Evolutionary conservation across 352 stramenopile genomes (phyloP), one percentile per base, ranked within the genome.

Genomic region (Phytopythium vexans): DNA sequence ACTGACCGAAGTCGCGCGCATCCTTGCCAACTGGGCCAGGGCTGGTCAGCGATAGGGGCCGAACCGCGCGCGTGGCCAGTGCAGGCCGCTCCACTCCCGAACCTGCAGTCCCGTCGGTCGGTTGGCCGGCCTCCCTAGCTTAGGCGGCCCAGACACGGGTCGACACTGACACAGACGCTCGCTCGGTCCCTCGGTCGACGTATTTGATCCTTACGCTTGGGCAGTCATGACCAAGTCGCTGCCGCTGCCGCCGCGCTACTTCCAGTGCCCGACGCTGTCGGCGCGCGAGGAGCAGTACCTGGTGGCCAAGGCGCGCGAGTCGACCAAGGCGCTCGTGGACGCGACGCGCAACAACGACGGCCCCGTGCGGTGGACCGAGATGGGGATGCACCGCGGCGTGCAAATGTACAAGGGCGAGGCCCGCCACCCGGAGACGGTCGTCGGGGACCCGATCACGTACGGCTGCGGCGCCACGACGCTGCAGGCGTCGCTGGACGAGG

Each of bases 391-490:
- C 58, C 69, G 71, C 32, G 71, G 71, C 39, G 74, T 89, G 34
- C 76, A 89, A 51, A 79, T 89, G 70, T 89, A 86, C 62, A 81
- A 79, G 51, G 78, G 79, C 40, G 71, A 80, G 49, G 68, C 68
- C 5, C 73, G 75, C 12, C 72, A 83, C 49, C 74, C 66, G 1
- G 64, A 64, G 43, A 57, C 51, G 41, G 66, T 74, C 16, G 53
- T 70, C 12, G 65, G 63, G 8, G 71, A 82, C 41, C 52, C 74
- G 21, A 73, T 82, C 57, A 72, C 75, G 37, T 88, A 85, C 62
- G 74, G 64, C 27, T 88, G 75, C 42, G 79, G 74, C 6, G 76
- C 72, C 15, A 85, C 73, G 10, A 74, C 68, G 2, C 52, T 92
- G n/a, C 65, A 82, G 35, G 82, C 67, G 1, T 83, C 78, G 47